Conservation (phyloP, 805 yeast species). For the Candida chauliodis region DNA sequence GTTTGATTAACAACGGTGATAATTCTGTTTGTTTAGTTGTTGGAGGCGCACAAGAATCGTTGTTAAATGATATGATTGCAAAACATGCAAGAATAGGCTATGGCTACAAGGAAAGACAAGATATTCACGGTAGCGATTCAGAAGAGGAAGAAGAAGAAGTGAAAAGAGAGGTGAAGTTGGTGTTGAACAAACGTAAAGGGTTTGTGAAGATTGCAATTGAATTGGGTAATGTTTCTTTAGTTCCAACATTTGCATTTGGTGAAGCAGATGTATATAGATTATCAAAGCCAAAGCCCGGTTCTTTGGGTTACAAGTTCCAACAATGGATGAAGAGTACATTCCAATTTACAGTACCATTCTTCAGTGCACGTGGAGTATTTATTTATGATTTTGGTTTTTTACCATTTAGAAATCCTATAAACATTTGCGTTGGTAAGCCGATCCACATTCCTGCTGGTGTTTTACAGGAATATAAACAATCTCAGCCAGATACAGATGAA, state of each 20-base stretch:
- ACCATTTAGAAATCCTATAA: constrained; percentile 79
- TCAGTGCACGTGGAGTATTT: constrained; percentile 89
- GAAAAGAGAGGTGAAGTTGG: constrained; percentile 53
- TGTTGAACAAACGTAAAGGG: constrained; percentile 77
- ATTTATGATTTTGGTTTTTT: constrained; percentile 88
- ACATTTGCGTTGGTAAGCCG: constrained; percentile 72
- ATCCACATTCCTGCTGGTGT: constrained; percentile 49
- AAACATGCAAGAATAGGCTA: constrained; percentile 29
- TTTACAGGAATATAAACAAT: no score
- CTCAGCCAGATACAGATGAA: no score
- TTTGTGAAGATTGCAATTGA: constrained; percentile 84
- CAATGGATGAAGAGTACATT: constrained; percentile 63
- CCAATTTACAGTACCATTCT: constrained; percentile 87
- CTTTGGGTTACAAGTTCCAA: constrained; percentile 56
- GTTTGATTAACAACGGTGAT: constrained; percentile 56
- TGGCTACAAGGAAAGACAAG: constrained; percentile 23
- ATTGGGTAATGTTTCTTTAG: constrained; percentile 71
- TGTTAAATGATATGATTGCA: constrained; percentile 46
- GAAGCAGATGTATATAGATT: constrained; percentile 63
- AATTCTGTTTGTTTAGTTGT: constrained; percentile 85
- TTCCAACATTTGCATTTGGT: constrained; percentile 90
- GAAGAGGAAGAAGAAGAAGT: constrained; percentile 9
- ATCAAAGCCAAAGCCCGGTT: constrained; percentile 35
- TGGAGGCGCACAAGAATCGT: constrained; percentile 93
- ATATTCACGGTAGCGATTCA: constrained; percentile 10